Evolutionary conservation across 208 protist genomes (phyloP), one percentile per base, ranked within the genome.

Genomic region (Trypanosoma boissoni): DNA sequence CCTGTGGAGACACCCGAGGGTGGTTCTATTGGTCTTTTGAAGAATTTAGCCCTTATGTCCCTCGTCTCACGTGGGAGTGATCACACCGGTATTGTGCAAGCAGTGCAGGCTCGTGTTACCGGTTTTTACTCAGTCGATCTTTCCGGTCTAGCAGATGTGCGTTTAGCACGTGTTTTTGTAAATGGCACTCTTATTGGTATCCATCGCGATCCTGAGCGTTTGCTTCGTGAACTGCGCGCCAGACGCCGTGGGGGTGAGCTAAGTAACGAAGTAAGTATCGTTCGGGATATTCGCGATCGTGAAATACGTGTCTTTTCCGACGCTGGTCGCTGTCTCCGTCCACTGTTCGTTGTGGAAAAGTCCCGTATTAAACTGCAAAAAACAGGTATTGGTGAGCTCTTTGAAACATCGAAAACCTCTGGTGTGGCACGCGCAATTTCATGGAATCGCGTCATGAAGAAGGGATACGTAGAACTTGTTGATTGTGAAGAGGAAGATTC

Each of bases 1-100:
- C 97, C 97, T 18, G 88, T 91, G 2, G 97, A 99, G 67, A 99
- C 96, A 7, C 96, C 96, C 18, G 96, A 99, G 76, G 97, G 97
- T 44, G 83, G 96, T 62, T 73, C 90, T 42, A 81, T 83, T 60
- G 97, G 97, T 24, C 74, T 99, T 0, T 88, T 98, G 12, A 99
- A 99, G 76, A 99, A 99, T 73, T 53, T 99, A 1, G 67, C 97
- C 23, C 75, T 99, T 28, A 97, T 99, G 74, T 80, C 62, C 44
- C 58, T 80, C 21, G 34, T 74, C 28, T 80, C 74, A 14, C 60
- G 53, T 32, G 74, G 74, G 1, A 67, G 58, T 34, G 67, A 75
- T 57, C 68, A 74, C 50, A 65, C 59, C 2, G 63, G 64, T 27
- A 62, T 80, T n/a, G 69, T 76, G 14, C 74, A 76, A 29, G 65